Base-by-base conservation (phyloP, 2,329 filamentous ascomycete species). In the Knufia petricola region DNA sequence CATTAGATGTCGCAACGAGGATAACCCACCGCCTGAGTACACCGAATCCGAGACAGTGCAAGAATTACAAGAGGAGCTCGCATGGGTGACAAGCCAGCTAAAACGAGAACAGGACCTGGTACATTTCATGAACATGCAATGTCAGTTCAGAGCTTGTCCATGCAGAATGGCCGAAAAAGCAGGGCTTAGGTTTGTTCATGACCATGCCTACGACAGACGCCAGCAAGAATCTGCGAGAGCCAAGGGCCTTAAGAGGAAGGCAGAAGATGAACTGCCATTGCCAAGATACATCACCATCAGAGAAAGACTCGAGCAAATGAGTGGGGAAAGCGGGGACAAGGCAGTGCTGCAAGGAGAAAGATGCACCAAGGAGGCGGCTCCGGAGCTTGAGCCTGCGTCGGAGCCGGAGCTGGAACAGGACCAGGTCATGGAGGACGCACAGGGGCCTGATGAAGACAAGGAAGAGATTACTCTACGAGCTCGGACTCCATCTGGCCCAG, bases 61-160 rank as follows among this genome's bases (percentile, higher is more conserved):
- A 2, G 59, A 64, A 2, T 53, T 72, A 9, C 68, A 72, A 50
- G 68, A 75, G 37, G 71, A 78, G 48, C 66, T 82, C 3, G 60
- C 65, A 21, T 62, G 63, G 24, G 32, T 39, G 19, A 47, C 21
- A 30, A 38, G 19, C 30, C 44, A 47, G n/a, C 77, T 81, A 60
- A 70, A 67, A 55, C 67, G 67, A 38, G 63, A 72, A 48, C 72
- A 80, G 54, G 76, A 79, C 24, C 70, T 79, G 64, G 67, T 81
- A 2, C 61, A 72, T 26, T 72, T 71, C 52, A 57, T 74, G 61
- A 69, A 68, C 39, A 67, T 73, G 58, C 69, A 73, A 54, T 74
- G 71, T 48, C 68, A 72, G 53, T 72, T 73, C 51, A 63, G 68
- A 49, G 62, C 64, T 46, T 74, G 71, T 57, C 66, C 68, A 6